Base-by-base conservation (phyloP, 129 eudicot species). In the Escallonia rubra region DNA sequence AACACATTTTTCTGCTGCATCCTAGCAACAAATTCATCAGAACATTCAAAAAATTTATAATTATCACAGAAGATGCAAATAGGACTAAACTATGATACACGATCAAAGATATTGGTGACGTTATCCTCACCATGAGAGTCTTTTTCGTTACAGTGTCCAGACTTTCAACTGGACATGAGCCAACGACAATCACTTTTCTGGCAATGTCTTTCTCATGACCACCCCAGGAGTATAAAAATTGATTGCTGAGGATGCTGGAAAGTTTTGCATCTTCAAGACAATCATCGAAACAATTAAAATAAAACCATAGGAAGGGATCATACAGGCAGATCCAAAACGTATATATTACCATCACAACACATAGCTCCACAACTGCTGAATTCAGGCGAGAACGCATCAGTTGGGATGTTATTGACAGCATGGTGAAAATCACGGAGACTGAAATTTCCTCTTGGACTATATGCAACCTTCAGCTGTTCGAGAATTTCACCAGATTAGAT, bases 341-440 rank as follows among this genome's bases (percentile, higher is more conserved):
- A 61, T 53, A 55, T 42, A 23, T 70, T 76, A 88, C 95, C 90
- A 56, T 61, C 66, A 65, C 80, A 85, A 49, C 75, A 72, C 57
- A 82, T 55, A 59, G 85, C 72, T 69, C 83, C 78, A 57, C 74
- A 66, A 74, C 72, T 82, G 59, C 43, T 79, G 59, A 80, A 39
- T 63, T 82, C 83, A 56, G 90, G 90, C 39, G 74, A 71, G 69
- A 82, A 89, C 54, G 81, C 86, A 81, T 89, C 90, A 66, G 72
- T 59, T 48, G 96, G 99, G 69, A 93, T 43, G 74, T 82, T 87
- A 61, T 87, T 89, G 79, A 93, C 86, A 49, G 96, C 95, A 79
- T 86, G 91, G 74, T 93, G 99, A 74, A 93, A 85, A 80, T 93
- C 95, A 69, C 95, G 96, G 42, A 93, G 85, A 78, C 74, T 86